phyloP scores from a whole-genome alignment of 495 filamentous ascomycete genomes.

The Hyphodiscus hymeniophilus region DNA sequence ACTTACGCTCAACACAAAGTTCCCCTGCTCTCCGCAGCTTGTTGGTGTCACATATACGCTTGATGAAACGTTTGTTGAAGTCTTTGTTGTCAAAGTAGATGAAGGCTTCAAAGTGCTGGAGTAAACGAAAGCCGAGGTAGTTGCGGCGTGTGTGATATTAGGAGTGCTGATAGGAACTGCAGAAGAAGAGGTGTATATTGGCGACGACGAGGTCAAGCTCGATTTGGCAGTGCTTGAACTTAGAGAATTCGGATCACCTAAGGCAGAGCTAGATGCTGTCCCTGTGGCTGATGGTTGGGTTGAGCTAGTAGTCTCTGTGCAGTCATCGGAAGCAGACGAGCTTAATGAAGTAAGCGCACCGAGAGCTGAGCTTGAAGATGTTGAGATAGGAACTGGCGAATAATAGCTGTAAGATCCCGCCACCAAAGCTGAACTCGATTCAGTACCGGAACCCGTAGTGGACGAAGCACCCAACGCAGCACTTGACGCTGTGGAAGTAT shows the following conservation, averaged over 20 bases:
- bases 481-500: too few species aligned
- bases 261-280: background rate
- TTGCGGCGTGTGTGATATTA: background rate
- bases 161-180: background rate
- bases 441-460: too few species aligned
- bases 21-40: constrained; percentile 17
- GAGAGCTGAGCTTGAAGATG: too few species aligned
- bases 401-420: too few species aligned
- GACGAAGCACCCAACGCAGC: too few species aligned
- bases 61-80: constrained; percentile 1
- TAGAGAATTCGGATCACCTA: background rate
- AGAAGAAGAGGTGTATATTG: background rate
- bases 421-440: too few species aligned
- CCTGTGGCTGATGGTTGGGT: too few species aligned
- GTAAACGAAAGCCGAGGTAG: background rate
- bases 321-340: too few species aligned
- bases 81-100: background rate
- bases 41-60: constrained; percentile 7
- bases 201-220: background rate
- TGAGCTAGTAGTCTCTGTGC: too few species aligned
- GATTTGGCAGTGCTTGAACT: background rate
- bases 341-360: too few species aligned
- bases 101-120: background rate
- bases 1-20: constrained; percentile 20
- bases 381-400: too few species aligned